These are phyloP conservation scores for Ceratobasidium sp. DNA, from an alignment of 1,284 basidiomycete genomes.

Conservation along the genomic window DNA sequence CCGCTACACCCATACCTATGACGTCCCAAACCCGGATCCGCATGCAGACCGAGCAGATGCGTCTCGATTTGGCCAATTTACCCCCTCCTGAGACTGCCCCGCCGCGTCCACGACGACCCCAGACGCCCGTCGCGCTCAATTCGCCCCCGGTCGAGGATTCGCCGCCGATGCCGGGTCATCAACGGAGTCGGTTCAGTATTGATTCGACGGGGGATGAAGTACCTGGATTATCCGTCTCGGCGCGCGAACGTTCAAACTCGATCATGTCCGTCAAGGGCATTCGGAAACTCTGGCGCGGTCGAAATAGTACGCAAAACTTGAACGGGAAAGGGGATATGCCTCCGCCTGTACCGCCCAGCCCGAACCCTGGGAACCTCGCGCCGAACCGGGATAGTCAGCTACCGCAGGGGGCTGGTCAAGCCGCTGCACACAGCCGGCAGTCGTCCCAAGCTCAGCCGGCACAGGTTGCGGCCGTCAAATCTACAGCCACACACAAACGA, in stretches of 20 bases:
- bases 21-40: conserved; percentile 20
- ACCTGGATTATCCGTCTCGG: neutral
- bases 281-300: conserved; percentile 43
- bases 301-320: conserved; percentile 40
- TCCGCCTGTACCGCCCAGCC: neutral
- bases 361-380: neutral
- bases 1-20: conserved; percentile 9
- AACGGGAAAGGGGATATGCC: conserved; percentile 24
- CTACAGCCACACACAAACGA: conserved; percentile 16
- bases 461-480: conserved; percentile 29
- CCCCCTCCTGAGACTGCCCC: conserved; percentile 30
- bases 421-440: conserved; percentile 17
- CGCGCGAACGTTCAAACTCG: conserved; percentile 42
- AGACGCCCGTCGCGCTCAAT: conserved; percentile 35
- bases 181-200: conserved; percentile 38
- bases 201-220: conserved; percentile 34
- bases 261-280: conserved; percentile 48
- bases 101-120: conserved; percentile 30
- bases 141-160: conserved; percentile 30
- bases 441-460: conserved; percentile 28
- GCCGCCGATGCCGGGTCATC: conserved; percentile 20
- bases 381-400: conserved; percentile 28
- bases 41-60: conserved; percentile 39
- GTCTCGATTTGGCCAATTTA: conserved; percentile 30
- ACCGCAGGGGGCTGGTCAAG: neutral